A percentile compares a stretch with the other conserved stretches of the same genome.
phyloP scores from a whole-genome alignment of 306 rosid genomes.

The Senna tora region DNA sequence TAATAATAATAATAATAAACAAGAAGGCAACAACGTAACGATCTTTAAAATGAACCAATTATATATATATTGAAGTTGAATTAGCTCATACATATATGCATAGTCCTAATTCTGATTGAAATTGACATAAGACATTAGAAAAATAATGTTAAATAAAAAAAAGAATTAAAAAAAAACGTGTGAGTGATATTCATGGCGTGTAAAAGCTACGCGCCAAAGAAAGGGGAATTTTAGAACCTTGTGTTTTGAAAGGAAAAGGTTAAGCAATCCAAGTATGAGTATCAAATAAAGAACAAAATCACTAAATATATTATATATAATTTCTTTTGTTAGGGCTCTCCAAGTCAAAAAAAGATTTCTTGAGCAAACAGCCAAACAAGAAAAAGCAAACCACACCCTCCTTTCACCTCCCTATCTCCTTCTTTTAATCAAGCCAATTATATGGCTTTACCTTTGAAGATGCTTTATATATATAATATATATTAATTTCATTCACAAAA shows the following conservation, averaged over 20 bases:
- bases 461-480: slow-evolving; percentile 44
- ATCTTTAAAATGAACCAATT: background rate
- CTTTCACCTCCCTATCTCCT: slow-evolving; percentile 48
- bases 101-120: background rate
- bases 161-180: background rate
- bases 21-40: background rate
- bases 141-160: background rate
- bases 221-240: slow-evolving; percentile 34
- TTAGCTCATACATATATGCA: background rate
- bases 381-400: slow-evolving; percentile 58
- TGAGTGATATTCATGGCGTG: slow-evolving; percentile 16
- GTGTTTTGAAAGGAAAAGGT: slow-evolving; percentile 40
- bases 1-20: background rate
- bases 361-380: slow-evolving; percentile 69
- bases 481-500: slow-evolving; percentile 36
- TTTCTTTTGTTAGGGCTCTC: slow-evolving; percentile 43
- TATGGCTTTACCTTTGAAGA: slow-evolving; percentile 62
- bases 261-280: slow-evolving; percentile 32
- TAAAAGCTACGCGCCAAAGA: slow-evolving; percentile 36
- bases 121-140: background rate
- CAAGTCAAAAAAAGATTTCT: slow-evolving; percentile 91
- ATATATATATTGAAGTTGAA: background rate
- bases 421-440: slow-evolving; percentile 40
- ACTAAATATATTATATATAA: background rate
- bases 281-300: slow-evolving; percentile 53